phyloP scores from a whole-genome alignment of 805 yeast species.

The Trichomonascus vanleenenianus region DNA sequence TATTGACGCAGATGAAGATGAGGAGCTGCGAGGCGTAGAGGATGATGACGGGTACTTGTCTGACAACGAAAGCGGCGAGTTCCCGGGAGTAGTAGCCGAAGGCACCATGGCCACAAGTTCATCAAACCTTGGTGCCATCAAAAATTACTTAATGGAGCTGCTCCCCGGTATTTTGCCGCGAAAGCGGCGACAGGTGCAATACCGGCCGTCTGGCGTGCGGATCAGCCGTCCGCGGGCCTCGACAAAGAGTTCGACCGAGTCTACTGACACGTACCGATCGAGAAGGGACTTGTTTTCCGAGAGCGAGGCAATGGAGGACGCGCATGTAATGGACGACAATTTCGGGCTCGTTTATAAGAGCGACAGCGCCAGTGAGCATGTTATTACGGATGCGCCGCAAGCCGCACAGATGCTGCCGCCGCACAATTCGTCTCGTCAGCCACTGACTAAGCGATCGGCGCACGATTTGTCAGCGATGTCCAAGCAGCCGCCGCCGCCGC shows the following conservation, averaged over 20 bases:
- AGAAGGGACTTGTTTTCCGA: constrained; percentile 19
- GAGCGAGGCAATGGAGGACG: constrained; percentile 16
- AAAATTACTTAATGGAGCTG: background rate
- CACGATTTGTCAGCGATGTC: too few relatives aligned
- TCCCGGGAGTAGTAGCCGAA: background rate
- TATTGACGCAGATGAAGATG: constrained; percentile 8
- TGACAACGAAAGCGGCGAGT: background rate
- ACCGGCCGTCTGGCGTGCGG: constrained; percentile 18
- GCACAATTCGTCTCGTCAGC: too few relatives aligned
- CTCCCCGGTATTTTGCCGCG: background rate
- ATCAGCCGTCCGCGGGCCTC: constrained; percentile 13
- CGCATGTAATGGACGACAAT: constrained; percentile 19
- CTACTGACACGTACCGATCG: constrained; percentile 19
- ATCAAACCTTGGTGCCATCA: background rate
- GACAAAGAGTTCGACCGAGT: constrained; percentile 16
- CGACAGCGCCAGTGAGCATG: too few relatives aligned
- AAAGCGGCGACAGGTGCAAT: constrained; percentile 1
- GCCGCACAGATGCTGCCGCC: too few relatives aligned
- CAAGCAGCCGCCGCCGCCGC: too few relatives aligned
- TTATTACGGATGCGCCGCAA: too few relatives aligned
- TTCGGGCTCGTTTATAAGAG: background rate
- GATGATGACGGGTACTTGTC: background rate
- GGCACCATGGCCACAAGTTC: background rate
- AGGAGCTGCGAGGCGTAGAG: background rate
- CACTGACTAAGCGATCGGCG: too few relatives aligned